phyloP scores from a whole-genome alignment of 495 filamentous ascomycete genomes.

The Cudoniella acicularis region DNA sequence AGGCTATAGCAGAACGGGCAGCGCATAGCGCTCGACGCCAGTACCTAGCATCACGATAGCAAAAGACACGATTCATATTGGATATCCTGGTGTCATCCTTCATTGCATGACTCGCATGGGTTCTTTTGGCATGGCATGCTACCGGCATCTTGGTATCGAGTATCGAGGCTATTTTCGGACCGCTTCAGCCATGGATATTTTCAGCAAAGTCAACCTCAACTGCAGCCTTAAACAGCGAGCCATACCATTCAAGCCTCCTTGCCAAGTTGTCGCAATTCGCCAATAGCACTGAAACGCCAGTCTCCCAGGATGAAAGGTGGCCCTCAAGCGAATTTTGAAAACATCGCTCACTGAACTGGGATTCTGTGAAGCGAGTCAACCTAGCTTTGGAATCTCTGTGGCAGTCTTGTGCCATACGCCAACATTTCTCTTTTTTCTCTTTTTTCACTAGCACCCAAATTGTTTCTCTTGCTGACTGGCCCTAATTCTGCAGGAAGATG shows the following conservation, averaged over 20 bases:
- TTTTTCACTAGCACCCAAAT: not conserved
- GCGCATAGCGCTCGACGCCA: constrained; percentile 26
- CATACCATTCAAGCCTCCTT: not conserved
- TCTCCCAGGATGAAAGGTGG: not conserved
- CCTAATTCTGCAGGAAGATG: constrained; percentile 72
- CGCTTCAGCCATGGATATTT: not conserved
- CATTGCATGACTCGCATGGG: constrained; percentile 28
- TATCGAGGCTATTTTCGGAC: not conserved
- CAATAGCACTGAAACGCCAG: not conserved
- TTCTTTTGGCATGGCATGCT: constrained; percentile 8
- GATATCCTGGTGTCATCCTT: constrained; percentile 27
- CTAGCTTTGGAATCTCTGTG: too few species aligned
- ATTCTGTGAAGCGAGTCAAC: not conserved
- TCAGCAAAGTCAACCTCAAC: not conserved
- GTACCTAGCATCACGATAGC: constrained; percentile 58
- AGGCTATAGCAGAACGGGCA: constrained; percentile 24
- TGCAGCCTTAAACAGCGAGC: not conserved
- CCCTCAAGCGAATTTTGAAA: not conserved
- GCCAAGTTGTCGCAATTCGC: not conserved
- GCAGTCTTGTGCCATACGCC: too few species aligned
- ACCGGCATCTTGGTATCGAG: not conserved
- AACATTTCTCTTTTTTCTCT: not conserved
- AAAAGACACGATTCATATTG: constrained; percentile 46
- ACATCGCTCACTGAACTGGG: not conserved
- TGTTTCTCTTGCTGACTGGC: constrained; percentile 1